These are phyloP conservation scores for Astraeus odoratus DNA, from an alignment of 768 basidiomycete species.

Conservation along the genomic window DNA sequence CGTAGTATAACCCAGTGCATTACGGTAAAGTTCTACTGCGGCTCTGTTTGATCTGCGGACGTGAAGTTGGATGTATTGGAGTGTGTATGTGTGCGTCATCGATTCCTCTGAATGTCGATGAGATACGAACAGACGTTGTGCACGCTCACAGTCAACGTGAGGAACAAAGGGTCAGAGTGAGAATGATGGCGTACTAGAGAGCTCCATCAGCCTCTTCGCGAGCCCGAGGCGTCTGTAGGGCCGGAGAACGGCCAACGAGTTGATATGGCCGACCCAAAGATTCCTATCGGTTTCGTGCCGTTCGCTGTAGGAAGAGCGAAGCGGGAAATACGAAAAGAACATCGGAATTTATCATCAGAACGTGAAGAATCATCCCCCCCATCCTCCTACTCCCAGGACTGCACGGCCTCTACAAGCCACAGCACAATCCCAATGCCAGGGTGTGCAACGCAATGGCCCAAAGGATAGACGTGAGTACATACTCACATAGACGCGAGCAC, in stretches of 20 bases:
- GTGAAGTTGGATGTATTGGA: constrained; percentile 21
- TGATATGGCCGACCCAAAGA: constrained; percentile 19
- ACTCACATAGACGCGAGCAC: constrained; percentile 50
- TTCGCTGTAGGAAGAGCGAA: constrained; percentile 13
- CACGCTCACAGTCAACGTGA: neutral
- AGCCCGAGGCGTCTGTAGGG: constrained; percentile 25
- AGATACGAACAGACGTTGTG: too few relatives aligned
- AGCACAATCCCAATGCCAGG: neutral
- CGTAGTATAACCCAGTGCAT: constrained; percentile 18
- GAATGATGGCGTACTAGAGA: constrained; percentile 15
- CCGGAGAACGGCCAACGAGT: constrained; percentile 23
- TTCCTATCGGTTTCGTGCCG: constrained; percentile 11
- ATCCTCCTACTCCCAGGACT: neutral
- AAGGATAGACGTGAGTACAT: neutral
- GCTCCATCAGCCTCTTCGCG: constrained; percentile 21
- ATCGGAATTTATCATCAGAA: neutral
- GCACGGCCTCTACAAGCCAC: neutral
- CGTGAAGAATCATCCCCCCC: neutral
- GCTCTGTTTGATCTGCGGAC: constrained; percentile 24
- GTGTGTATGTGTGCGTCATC: constrained; percentile 13
- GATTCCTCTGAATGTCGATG: constrained; percentile 16
- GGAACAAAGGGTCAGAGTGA: neutral
- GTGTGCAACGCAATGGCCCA: too few relatives aligned
- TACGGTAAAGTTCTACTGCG: constrained; percentile 16
- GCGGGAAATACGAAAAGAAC: constrained; percentile 3